Evolutionary conservation across 1,139 yeast species (phyloP).

Genomic region (Debaryomyces robertsiae): DNA sequence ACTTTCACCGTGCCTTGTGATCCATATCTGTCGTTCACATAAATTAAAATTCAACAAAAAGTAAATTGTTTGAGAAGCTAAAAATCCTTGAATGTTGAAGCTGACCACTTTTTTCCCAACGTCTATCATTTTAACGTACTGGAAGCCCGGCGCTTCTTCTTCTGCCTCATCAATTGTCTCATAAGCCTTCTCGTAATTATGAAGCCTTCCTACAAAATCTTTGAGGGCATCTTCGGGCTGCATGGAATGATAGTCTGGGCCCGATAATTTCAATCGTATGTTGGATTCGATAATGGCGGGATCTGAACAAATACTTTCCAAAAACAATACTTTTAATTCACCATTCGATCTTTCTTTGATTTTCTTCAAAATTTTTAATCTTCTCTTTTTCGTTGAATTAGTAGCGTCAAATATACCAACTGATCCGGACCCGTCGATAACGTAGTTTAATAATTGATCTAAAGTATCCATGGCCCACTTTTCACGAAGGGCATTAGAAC

Average conservation of each 20-base stretch:
- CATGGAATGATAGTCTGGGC: conserved; percentile 90
- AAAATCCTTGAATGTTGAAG: conserved; percentile 85
- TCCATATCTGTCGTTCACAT: conserved; percentile 91
- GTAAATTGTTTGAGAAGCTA: conserved; percentile 91
- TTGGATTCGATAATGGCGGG: conserved; percentile 76
- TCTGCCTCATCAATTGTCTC: conserved; percentile 85
- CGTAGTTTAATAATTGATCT: conserved; percentile 79
- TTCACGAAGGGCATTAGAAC: conserved; percentile 71
- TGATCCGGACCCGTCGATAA: conserved; percentile 78
- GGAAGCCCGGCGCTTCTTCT: conserved; percentile 62
- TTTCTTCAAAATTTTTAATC: conserved; percentile 66
- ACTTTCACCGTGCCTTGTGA: conserved; percentile 93
- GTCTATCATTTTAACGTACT: conserved; percentile 92
- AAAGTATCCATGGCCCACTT: conserved; percentile 97
- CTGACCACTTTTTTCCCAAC: conserved; percentile 94
- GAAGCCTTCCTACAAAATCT: conserved; percentile 81
- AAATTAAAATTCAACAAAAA: conserved; percentile 88
- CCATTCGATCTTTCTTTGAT: conserved; percentile 73
- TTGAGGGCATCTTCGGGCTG: conserved; percentile 77
- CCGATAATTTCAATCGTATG: conserved; percentile 80
- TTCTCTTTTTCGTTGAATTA: conserved; percentile 77
- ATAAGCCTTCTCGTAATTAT: conserved; percentile 86
- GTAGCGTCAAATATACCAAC: conserved; percentile 97
- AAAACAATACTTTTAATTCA: conserved; percentile 75
- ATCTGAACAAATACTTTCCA: conserved; percentile 88